Base-by-base conservation (phyloP, 2,329 filamentous ascomycete species). In the Ophiostoma pallidulum region DNA sequence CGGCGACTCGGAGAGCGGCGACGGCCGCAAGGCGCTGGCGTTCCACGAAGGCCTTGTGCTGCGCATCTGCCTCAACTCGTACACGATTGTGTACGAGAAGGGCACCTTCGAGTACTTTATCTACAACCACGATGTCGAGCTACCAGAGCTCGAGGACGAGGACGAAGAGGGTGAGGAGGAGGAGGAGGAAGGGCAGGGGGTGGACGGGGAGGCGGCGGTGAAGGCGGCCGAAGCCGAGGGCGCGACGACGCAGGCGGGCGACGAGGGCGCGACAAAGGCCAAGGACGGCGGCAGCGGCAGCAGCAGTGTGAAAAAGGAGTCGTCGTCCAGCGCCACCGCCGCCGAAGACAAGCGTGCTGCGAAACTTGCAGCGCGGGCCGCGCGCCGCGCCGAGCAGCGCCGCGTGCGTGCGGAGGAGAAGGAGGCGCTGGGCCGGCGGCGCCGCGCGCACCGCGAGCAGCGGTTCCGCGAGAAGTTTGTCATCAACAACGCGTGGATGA, bases 401-500 rank as follows among this genome's bases (percentile, higher is more conserved):
- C 38, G 39, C 5, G 29, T 10, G 8, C 44, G 47, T 50, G 66
- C 62, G 54, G 76, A 75, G 66, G 76, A 77, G 47, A 78, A 80
- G 66, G 65, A 57, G 13, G 55, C 57, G 38, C 54, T 53, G 38
- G 54, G 53, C 18, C 57, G 60, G 35, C 58, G 60, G 36, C 58
- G 58, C 37, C 54, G 52, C 26, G 67, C 70, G 49, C 60, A 65
- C 22, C 64, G 66, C 7, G 65, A 66, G 22, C 69, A 76, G 57
- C 65, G 70, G 56, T 63, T 86, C 69, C 74, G 75, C 61, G 84
- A 92, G 73, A 92, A 91, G 72, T 72, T 88, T 64, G 79, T 94
- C 53, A 83, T 83, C 66, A 85, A 90, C 72, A 82, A 83, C 51
- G 77, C 86, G 53, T 91, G 89, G 66, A 73, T 94, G 63, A 79